Conservation (phyloP, 139 green algal genomes). For the Coelastrella sp. region DNA sequence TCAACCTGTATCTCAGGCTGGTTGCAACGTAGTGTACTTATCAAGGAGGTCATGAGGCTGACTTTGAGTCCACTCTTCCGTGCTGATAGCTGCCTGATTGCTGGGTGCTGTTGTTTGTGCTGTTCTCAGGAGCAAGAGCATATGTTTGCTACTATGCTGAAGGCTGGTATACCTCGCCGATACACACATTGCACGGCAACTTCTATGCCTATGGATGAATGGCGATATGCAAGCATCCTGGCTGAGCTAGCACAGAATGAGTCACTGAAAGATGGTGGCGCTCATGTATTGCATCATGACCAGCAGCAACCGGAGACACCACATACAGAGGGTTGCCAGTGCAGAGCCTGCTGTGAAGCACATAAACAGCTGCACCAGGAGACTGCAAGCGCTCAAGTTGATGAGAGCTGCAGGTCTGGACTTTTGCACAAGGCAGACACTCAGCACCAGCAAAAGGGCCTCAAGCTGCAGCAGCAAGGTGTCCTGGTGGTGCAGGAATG, state of each 20-base stretch:
- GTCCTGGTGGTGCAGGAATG: background rate
- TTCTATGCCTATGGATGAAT: slow-evolving; percentile 33
- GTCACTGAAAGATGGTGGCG: background rate
- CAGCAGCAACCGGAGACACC: background rate
- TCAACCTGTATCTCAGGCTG: too few species aligned
- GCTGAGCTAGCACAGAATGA: background rate
- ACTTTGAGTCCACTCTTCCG: too few species aligned
- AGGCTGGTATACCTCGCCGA: slow-evolving; percentile 20
- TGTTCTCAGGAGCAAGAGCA: slow-evolving; percentile 23
- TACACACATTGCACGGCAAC: slow-evolving; percentile 36
- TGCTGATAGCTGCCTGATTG: background rate
- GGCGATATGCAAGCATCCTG: slow-evolving; percentile 10
- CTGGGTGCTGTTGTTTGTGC: background rate
- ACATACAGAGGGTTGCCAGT: background rate
- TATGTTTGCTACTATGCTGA: background rate
- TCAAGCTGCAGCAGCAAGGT: background rate
- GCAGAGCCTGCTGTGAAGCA: background rate
- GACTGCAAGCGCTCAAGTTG: background rate
- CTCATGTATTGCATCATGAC: background rate
- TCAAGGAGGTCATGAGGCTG: too few species aligned
- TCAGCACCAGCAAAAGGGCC: background rate
- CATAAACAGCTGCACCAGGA: background rate
- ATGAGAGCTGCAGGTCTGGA: too few species aligned
- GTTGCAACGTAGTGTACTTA: too few species aligned
- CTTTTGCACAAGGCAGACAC: too few species aligned